Conservation (phyloP, 441 rosid species). For the Populus hybrid region DNA sequence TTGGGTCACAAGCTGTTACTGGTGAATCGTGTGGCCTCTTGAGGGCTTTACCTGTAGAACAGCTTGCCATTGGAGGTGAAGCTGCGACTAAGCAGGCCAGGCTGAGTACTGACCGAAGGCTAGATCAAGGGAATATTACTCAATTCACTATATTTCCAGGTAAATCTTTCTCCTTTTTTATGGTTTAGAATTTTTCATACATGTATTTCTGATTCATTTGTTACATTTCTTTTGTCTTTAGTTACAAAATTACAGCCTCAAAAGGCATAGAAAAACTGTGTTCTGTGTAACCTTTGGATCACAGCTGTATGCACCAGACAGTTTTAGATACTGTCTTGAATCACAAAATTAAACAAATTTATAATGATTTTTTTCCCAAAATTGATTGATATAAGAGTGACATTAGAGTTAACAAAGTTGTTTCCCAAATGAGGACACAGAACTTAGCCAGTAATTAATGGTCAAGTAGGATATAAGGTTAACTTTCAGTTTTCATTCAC, state of each 20-base stretch:
- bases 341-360: neutral
- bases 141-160: slow-evolving; percentile 64
- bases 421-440: neutral
- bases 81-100: slow-evolving; percentile 31
- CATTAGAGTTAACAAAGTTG: neutral
- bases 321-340: neutral
- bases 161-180: slow-evolving; percentile 22
- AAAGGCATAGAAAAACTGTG: neutral
- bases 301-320: neutral
- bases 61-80: slow-evolving; percentile 25
- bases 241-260: neutral
- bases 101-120: slow-evolving; percentile 28
- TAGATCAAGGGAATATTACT: slow-evolving; percentile 36
- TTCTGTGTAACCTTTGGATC: neutral
- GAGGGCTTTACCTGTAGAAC: slow-evolving; percentile 37
- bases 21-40: slow-evolving; percentile 43
- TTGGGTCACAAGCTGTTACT: slow-evolving; percentile 47
- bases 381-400: neutral
- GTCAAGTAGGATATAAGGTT: neutral
- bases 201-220: neutral
- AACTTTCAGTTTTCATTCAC: neutral
- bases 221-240: too few species aligned
- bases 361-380: neutral
- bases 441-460: neutral
- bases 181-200: slow-evolving; percentile 1